Evolutionary conservation across 495 filamentous ascomycete species (phyloP).

Genomic region (Penicillium desertorum): DNA sequence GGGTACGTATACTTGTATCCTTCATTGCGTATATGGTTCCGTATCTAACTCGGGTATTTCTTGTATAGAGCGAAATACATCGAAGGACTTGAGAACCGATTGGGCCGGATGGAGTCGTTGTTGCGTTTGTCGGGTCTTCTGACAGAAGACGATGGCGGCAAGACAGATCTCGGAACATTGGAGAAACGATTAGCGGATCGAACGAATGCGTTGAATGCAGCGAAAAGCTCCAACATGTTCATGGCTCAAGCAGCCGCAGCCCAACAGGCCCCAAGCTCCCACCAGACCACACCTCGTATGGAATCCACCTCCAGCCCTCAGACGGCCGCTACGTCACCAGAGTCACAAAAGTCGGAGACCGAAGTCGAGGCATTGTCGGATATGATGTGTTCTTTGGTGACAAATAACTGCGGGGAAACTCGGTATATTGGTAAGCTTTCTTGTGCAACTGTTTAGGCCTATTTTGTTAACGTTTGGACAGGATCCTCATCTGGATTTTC

Average conservation of each 20-base stretch:
- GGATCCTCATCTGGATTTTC: slow-evolving; percentile 98
- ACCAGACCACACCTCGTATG: slow-evolving; percentile 47
- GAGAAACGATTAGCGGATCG: slow-evolving; percentile 80
- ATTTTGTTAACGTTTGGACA: slow-evolving; percentile 38
- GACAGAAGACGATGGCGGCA: slow-evolving; percentile 81
- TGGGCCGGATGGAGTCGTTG: slow-evolving; percentile 90
- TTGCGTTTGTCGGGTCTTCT: slow-evolving; percentile 84
- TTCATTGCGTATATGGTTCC: background rate
- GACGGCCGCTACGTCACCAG: slow-evolving; percentile 61
- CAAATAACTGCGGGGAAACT: slow-evolving; percentile 93
- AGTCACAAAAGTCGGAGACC: slow-evolving; percentile 56
- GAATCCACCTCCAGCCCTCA: slow-evolving; percentile 58
- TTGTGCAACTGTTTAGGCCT: background rate
- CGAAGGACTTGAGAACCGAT: slow-evolving; percentile 91
- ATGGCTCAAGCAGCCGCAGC: slow-evolving; percentile 27
- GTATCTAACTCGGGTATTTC: slow-evolving; percentile 33
- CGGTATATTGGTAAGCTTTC: slow-evolving; percentile 81
- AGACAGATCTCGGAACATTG: slow-evolving; percentile 83
- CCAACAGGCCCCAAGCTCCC: slow-evolving; percentile 35
- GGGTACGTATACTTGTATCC: slow-evolving; percentile 59
- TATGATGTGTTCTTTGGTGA: slow-evolving; percentile 99
- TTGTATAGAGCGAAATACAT: slow-evolving; percentile 82
- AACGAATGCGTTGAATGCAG: slow-evolving; percentile 39
- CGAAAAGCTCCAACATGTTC: slow-evolving; percentile 36
- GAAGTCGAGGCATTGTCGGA: slow-evolving; percentile 91